A percentile compares a stretch with the other conserved stretches of the same genome.
Conservation (phyloP, 495 filamentous ascomycete species). For the Viridothelium virens region DNA sequence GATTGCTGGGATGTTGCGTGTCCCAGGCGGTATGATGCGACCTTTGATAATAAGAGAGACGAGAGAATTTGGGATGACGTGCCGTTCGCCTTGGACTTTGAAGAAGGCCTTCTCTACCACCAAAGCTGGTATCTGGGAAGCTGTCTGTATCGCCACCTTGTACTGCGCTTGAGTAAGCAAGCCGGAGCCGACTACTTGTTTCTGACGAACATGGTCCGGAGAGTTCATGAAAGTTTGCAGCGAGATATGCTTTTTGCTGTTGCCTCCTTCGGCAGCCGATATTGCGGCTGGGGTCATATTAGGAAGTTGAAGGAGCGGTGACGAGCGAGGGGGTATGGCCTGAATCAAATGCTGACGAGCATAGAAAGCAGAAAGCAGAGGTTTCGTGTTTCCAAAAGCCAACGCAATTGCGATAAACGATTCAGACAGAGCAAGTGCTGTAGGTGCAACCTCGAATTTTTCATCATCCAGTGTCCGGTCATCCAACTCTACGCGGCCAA, state of each 20-base stretch:
- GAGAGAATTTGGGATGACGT: slow-evolving; percentile 84
- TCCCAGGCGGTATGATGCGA: slow-evolving; percentile 86
- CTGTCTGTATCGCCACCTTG: slow-evolving; percentile 61
- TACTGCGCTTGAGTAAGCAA: slow-evolving; percentile 71
- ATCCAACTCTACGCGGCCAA: slow-evolving; percentile 72
- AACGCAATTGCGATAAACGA: slow-evolving; percentile 81
- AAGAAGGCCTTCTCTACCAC: slow-evolving; percentile 93
- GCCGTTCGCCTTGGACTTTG: slow-evolving; percentile 92
- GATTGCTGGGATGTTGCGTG: slow-evolving; percentile 59
- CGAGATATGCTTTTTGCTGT: slow-evolving; percentile 61
- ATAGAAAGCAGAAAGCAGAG: slow-evolving; percentile 74
- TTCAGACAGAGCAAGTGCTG: slow-evolving; percentile 73
- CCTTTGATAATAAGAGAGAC: slow-evolving; percentile 92
- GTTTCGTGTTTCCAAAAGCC: slow-evolving; percentile 74
- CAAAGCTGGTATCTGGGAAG: slow-evolving; percentile 71
- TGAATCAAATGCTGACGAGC: slow-evolving; percentile 81
- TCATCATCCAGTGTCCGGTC: slow-evolving; percentile 65
- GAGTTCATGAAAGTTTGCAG: slow-evolving; percentile 83
- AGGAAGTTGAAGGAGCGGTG: slow-evolving; percentile 87
- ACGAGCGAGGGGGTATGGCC: slow-evolving; percentile 71
- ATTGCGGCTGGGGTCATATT: slow-evolving; percentile 72
- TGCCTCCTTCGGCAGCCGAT: slow-evolving; percentile 64
- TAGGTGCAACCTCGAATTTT: slow-evolving; percentile 73
- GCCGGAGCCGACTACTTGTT: slow-evolving; percentile 57
- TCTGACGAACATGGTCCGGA: slow-evolving; percentile 59